Evolutionary conservation across 306 rosid species (phyloP).

Genomic region (Cucumis cinereus): DNA sequence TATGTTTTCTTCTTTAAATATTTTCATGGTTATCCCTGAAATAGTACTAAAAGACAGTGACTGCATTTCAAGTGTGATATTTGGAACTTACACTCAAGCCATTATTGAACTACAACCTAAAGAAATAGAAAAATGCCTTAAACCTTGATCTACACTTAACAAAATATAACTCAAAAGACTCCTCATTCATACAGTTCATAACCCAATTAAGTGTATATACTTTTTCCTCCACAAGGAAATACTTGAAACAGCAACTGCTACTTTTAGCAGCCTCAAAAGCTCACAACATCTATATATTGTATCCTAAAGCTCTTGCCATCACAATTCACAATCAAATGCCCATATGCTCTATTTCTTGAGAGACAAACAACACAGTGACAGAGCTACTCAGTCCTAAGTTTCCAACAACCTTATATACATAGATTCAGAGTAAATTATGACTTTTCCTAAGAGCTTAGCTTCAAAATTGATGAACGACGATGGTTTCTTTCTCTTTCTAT

Average conservation of each 20-base stretch:
- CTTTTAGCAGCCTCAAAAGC: neutral
- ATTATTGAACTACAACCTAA: no score
- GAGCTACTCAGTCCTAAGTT: neutral
- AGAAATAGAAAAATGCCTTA: no score
- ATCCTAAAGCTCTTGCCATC: neutral
- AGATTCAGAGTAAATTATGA: neutral
- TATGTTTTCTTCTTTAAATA: no score
- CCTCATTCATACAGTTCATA: neutral
- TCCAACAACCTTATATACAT: neutral
- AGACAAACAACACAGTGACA: neutral
- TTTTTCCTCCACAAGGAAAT: neutral
- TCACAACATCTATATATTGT: neutral
- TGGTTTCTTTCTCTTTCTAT: slow-evolving; percentile 13
- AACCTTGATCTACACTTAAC: no score
- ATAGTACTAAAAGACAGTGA: no score
- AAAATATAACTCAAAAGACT: neutral
- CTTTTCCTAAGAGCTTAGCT: neutral
- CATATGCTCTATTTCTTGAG: neutral
- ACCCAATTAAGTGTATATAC: neutral
- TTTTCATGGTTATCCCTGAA: no score
- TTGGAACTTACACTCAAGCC: no score
- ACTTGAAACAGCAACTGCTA: neutral
- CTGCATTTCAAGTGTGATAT: no score
- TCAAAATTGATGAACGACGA: slow-evolving; percentile 19
- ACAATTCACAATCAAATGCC: neutral